phyloP scores from a whole-genome alignment of 2,329 filamentous ascomycete genomes.

The Neurospora sp. region DNA sequence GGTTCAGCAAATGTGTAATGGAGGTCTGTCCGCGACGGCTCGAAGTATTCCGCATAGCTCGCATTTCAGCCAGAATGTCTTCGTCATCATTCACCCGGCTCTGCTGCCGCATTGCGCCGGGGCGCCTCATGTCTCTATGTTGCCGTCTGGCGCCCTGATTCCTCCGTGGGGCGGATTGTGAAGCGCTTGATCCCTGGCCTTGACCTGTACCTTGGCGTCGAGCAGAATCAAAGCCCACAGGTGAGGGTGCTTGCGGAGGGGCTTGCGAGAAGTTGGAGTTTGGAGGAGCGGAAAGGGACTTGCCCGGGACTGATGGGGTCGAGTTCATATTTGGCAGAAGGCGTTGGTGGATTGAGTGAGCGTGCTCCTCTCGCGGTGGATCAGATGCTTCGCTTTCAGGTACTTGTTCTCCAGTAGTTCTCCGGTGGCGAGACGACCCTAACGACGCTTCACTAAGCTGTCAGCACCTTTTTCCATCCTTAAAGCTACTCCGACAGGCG shows the following conservation, averaged over 20 bases:
- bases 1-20: slow-evolving; percentile 94
- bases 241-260: slow-evolving; percentile 31
- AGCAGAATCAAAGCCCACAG: slow-evolving; percentile 39
- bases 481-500: not conserved
- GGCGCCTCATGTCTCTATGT: slow-evolving; percentile 72
- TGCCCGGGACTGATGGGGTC: slow-evolving; percentile 34
- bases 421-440: not conserved
- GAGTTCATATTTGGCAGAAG: slow-evolving; percentile 22
- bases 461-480: not conserved
- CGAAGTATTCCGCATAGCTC: slow-evolving; percentile 46
- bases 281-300: slow-evolving; percentile 36
- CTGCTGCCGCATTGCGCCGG: slow-evolving; percentile 29
- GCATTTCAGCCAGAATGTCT: slow-evolving; percentile 76
- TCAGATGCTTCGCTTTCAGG: not conserved
- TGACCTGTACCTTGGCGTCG: slow-evolving; percentile 35
- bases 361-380: not conserved
- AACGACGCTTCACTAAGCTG: not conserved
- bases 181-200: slow-evolving; percentile 24
- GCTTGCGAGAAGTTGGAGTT: slow-evolving; percentile 31
- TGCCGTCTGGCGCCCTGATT: slow-evolving; percentile 69
- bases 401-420: not conserved
- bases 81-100: slow-evolving; percentile 56
- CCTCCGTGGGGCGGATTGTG: slow-evolving; percentile 53
- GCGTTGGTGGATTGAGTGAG: not conserved
- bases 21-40: slow-evolving; percentile 85